Evolutionary conservation across 352 stramenopile species (phyloP), one percentile per base, ranked within the genome.

Genomic region (Globisporangium barbulae): DNA sequence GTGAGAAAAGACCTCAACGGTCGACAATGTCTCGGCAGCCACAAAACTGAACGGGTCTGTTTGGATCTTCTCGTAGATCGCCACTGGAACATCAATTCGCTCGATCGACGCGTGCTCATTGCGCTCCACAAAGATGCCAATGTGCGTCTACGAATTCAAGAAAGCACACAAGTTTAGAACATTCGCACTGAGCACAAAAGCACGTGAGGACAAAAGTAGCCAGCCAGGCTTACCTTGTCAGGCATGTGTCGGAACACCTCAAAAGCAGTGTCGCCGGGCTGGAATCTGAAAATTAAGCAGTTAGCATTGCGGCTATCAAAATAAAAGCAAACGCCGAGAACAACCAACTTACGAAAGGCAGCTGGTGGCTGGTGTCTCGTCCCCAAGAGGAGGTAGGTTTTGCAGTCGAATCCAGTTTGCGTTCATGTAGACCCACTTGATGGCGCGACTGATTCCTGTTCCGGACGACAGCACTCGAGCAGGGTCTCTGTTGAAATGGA

Each of bases 371-470:
- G 72, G 52, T 5, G 31, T 62, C 37, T 78, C 69, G 22, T 57
- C 53, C 44, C 74, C 67, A 48, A 93, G 64, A n/a, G 68, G 65
- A 21, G 75, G 67, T 2, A 96, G 67, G 22, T 76, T 76, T 61
- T 91, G 85, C 13, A 70, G 76, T 10, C 87, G 82, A 66, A 96
- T 94, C 87, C 87, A 96, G 30, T 90, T 79, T 3, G 87, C 85
- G 49, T 96, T 96, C 10, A 96, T 49, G 58, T 91, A 94, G 1
- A 94, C 87, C 87, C 87, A 96, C 57, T 94, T 93, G n/a, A 94
- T 67, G 12, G 83, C 83, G 35, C 82, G 85, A 66, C 81, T 96
- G 41, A 89, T 71, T 50, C 76, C 78, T 52, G 76, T 84, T 22
- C 76, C 77, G 50, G 85, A 90, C 3, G 78, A 83, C 8, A 96